Conservation (phyloP, 192 early-diverging fungal species). For the Entomortierella beljakovae region DNA sequence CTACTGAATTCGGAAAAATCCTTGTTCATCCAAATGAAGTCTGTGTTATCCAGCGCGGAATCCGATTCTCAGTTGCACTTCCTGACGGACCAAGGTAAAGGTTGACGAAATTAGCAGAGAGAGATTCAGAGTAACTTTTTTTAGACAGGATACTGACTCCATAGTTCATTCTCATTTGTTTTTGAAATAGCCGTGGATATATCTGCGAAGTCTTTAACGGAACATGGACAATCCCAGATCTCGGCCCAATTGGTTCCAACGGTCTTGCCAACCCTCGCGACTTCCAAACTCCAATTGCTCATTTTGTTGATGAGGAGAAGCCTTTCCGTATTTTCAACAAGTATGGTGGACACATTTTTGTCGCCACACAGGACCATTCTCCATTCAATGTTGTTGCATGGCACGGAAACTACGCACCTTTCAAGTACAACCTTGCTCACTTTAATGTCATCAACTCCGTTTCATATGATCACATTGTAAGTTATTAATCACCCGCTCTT, state of each 20-base stretch:
- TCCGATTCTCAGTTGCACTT: constrained; percentile 85
- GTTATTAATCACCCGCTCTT: constrained; percentile 1
- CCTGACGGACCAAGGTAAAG: constrained; percentile 78
- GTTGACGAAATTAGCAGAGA: too few species aligned
- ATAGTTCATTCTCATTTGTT: background rate
- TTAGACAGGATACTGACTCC: too few species aligned
- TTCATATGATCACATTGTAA: constrained; percentile 88
- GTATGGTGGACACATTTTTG: constrained; percentile 85
- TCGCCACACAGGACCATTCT: constrained; percentile 79
- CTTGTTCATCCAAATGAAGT: constrained; percentile 91
- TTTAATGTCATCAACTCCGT: constrained; percentile 92
- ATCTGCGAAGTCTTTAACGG: constrained; percentile 89
- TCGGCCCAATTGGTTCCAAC: constrained; percentile 95
- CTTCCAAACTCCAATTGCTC: constrained; percentile 89
- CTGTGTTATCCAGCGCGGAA: constrained; percentile 92
- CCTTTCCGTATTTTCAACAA: constrained; percentile 83
- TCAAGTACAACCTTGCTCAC: constrained; percentile 88
- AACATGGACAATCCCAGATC: constrained; percentile 95
- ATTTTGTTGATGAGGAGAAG: constrained; percentile 69
- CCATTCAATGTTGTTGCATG: constrained; percentile 98
- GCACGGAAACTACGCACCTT: constrained; percentile 98
- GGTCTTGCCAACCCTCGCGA: constrained; percentile 95
- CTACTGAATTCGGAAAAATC: constrained; percentile 91
- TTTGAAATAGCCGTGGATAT: constrained; percentile 79
- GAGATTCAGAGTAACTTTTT: too few species aligned